Base-by-base conservation (phyloP, 2,329 filamentous ascomycete genomes). In the Claviceps sp. region DNA sequence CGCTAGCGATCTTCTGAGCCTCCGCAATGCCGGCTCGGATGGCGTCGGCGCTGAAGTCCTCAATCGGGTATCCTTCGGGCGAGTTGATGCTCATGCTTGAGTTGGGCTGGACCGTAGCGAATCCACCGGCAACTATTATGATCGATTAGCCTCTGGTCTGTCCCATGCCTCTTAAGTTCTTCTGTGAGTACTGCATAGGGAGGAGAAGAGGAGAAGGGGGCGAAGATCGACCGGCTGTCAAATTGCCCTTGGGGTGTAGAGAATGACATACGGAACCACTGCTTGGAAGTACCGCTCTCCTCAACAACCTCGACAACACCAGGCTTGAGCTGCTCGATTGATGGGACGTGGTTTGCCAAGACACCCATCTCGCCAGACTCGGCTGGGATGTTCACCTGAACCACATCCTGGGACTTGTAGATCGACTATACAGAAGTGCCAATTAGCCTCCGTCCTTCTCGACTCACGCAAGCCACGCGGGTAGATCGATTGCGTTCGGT, bases 361-460 rank as follows among this genome's bases (percentile, higher is more conserved):
- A 98, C 85, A 86, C 93, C 93, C 93, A 98, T 98, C 65, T 97
- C 93, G 70, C 93, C 93, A 57, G 90, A 94, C 72, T 95, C 93
- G 67, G 93, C 93, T 70, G 93, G 86, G 67, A 98, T 85, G 82
- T 98, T 98, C 78, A 98, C 93, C 78, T 98, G 93, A 67, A 97
- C 84, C 67, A 83, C 79, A 67, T 80, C 78, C 65, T 81, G 74
- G 62, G 74, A 82, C 71, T 79, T 79, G 77, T 79, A 84, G 73
- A 84, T 74, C 64, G 84, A 74, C 86, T 89, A 67, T 56, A 43
- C 30, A 57, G 20, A 46, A 74, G 75, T 70, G 74, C 70, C 64
- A 74, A 74, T 77, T 77, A 77, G 71, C 67, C 63, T 52, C 55
- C 49, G 54, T 60, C 54, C 37, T 49, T 38, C 41, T 48, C 24